Evolutionary conservation across 768 basidiomycete species (phyloP), one percentile per base, ranked within the genome.

Genomic region (Paxillus rubicundulus): DNA sequence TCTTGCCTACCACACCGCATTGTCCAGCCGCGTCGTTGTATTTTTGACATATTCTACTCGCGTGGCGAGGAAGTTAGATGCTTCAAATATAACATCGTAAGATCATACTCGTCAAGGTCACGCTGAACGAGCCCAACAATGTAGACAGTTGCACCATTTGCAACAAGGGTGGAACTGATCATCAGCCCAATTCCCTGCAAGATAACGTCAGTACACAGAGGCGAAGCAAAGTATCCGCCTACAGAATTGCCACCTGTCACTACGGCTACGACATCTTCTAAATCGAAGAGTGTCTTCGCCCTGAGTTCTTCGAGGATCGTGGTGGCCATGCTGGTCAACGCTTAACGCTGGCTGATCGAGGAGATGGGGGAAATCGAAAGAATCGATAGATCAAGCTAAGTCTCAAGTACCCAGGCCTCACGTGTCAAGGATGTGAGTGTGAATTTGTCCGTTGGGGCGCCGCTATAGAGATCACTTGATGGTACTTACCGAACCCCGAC

Each of bases 131-230:
- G 74, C 0, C 76, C 78, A 27, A 78, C 72, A 39, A 78, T 76
- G 48, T 78, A 79, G 3, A 80, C 78, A 0, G 68, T 75, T 1
- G 78, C 78, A 8, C 77, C 76, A 53, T 80, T 80, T 3, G 76
- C 74, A 9, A 77, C 55, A 2, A 80, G 61, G 0, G 77, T 76
- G 9, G 73, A 72, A 51, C 68, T 71, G 18, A 80, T 77, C 78
- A 80, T 80, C 39, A 78, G 61, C 1, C 78, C 78, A n/a, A 79
- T 77, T 0, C 78, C 78, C 76, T 74, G 51, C 9, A 45, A 33
- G 42, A 18, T 10, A 24, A 24, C 12, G 18, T 47, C 46, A 40
- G 18, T 27, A 16, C 14, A 44, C 28, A 9, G 5, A 21, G 10
- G 20, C 18, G 20, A 42, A 5, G 21, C 21, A 3, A 14, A 12